Evolutionary conservation across 164 flowering plant genomes (phyloP).

Genomic region (Annona squamosa): DNA sequence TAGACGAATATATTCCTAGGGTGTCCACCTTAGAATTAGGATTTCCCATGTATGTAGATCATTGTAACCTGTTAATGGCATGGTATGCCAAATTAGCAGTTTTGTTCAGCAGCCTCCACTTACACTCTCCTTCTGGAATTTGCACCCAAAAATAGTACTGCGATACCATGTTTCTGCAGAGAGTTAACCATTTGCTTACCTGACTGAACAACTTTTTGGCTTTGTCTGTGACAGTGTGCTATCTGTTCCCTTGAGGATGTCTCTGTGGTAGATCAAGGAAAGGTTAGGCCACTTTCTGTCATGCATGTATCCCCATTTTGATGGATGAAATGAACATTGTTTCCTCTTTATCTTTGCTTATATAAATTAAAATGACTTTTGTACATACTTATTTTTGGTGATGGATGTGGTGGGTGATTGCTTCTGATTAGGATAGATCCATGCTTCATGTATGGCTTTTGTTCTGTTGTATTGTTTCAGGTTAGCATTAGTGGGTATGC

Average conservation of each 20-base stretch:
- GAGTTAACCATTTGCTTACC: neutral
- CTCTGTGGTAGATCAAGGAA: constrained; percentile 52
- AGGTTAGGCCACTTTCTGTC: constrained; percentile 39
- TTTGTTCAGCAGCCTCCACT: neutral
- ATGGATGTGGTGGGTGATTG: neutral
- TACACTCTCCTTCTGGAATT: neutral
- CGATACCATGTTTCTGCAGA: neutral
- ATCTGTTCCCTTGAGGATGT: constrained; percentile 89
- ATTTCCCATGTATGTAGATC: neutral
- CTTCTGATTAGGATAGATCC: neutral
- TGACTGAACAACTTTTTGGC: neutral
- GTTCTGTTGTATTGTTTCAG: constrained; percentile 28
- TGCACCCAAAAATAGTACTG: neutral
- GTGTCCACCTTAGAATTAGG: neutral
- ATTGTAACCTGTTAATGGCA: neutral
- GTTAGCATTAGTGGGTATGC: constrained; percentile 78
- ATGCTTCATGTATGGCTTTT: neutral
- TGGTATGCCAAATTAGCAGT: neutral
- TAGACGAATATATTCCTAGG: neutral
- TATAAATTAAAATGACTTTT: too few relatives aligned
- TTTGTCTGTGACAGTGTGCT: constrained; percentile 47
- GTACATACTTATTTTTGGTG: neutral
- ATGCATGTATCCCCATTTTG: neutral
- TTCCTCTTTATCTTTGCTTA: neutral
- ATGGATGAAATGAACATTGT: neutral